phyloP scores from a whole-genome alignment of 306 rosid species.

The Begonia fuchsioides region DNA sequence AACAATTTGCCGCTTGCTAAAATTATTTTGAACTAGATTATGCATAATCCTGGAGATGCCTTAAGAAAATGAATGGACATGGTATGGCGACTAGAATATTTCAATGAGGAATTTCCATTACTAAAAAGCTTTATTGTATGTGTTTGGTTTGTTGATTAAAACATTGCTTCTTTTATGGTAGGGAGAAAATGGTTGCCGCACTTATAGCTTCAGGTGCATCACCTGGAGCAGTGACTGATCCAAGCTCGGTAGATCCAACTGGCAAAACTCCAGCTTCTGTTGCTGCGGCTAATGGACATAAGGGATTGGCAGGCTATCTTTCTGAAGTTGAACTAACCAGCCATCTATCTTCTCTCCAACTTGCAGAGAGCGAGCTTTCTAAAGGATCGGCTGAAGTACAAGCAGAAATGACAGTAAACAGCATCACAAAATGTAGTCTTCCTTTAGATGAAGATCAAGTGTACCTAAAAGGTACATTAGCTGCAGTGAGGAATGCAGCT shows the following conservation, averaged over 20 bases:
- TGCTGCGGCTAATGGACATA: constrained; percentile 58
- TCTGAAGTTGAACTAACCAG: constrained; percentile 70
- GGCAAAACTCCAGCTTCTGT: constrained; percentile 82
- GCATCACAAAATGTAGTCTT: constrained; percentile 36
- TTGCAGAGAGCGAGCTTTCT: constrained; percentile 52
- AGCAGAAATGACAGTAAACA: constrained; percentile 46
- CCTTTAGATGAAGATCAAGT: constrained; percentile 35
- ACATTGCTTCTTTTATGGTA: constrained; percentile 15
- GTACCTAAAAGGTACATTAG: constrained; percentile 43
- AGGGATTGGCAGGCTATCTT: constrained; percentile 96
- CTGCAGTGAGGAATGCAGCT: constrained; percentile 78
- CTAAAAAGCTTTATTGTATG: no score
- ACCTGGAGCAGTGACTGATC: constrained; percentile 98
- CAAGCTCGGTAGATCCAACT: constrained; percentile 44
- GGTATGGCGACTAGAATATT: no score
- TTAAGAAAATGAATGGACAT: no score
- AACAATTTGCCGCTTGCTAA: no score
- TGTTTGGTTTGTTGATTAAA: constrained; percentile 5
- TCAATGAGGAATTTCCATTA: no score
- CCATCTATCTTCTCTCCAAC: constrained; percentile 78
- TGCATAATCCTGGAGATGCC: no score
- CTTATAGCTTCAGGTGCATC: constrained; percentile 84
- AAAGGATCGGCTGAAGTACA: constrained; percentile 50
- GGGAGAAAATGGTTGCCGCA: constrained; percentile 86
- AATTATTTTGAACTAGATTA: no score